These are phyloP conservation scores for Talaromyces trachyspermus DNA, from an alignment of 495 filamentous ascomycete genomes.

Conservation along the genomic window DNA sequence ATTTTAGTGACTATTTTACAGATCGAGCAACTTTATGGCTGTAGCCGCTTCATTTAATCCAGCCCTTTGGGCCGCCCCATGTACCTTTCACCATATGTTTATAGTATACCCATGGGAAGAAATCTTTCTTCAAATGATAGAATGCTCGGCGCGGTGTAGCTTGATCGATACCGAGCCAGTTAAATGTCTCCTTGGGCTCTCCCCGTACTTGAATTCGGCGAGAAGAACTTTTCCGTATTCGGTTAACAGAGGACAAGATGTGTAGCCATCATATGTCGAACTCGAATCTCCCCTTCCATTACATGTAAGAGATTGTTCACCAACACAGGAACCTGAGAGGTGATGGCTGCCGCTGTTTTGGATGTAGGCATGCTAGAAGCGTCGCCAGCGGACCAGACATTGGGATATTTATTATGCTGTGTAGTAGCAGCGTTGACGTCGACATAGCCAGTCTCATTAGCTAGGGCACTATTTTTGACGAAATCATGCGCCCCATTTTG, in stretches of 20 bases:
- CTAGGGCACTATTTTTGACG: slow-evolving; percentile 49
- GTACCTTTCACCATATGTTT: slow-evolving; percentile 52
- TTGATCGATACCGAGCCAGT: slow-evolving; percentile 50
- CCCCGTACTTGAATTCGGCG: slow-evolving; percentile 71
- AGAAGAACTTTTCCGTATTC: slow-evolving; percentile 61
- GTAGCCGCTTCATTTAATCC: slow-evolving; percentile 23
- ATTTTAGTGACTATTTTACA: no score
- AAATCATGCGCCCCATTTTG: slow-evolving; percentile 56
- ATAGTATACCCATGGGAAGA: slow-evolving; percentile 64
- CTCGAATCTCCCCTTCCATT: slow-evolving; percentile 48
- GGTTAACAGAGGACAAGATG: slow-evolving; percentile 59
- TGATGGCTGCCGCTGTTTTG: slow-evolving; percentile 63
- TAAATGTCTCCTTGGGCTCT: slow-evolving; percentile 63
- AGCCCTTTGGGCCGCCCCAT: slow-evolving; percentile 57
- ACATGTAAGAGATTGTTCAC: slow-evolving; percentile 47
- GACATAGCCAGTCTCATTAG: slow-evolving; percentile 55
- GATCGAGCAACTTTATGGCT: no score
- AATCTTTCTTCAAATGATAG: slow-evolving; percentile 64
- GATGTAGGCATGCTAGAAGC: slow-evolving; percentile 59
- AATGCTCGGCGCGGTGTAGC: slow-evolving; percentile 46
- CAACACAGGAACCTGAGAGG: slow-evolving; percentile 53
- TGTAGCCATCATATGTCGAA: slow-evolving; percentile 57
- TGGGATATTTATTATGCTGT: slow-evolving; percentile 52
- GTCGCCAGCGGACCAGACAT: slow-evolving; percentile 67
- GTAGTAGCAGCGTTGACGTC: slow-evolving; percentile 55